A percentile compares a stretch with the other conserved stretches of the same genome.
These are phyloP conservation scores for Citrullus amarus DNA, from an alignment of 306 rosid species.

Conservation along the genomic window DNA sequence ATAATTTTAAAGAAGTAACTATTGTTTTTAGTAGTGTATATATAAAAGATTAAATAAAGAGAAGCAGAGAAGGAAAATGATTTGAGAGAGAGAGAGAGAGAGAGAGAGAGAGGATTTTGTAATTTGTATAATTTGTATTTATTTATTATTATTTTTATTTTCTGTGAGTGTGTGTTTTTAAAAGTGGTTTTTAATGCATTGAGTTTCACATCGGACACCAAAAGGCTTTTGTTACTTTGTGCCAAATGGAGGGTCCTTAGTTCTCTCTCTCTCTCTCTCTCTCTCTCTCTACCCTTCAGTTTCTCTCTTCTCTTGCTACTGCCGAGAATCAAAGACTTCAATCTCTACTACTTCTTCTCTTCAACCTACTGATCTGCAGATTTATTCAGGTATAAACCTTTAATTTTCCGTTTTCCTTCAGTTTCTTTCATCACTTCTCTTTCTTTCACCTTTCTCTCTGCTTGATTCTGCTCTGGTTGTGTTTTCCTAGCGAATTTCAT, in stretches of 20 bases:
- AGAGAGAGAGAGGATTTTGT: background rate
- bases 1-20: too few species aligned
- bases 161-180: constrained; percentile 4
- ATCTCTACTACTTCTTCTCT: constrained; percentile 11
- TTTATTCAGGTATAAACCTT: constrained; percentile 35
- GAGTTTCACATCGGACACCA: constrained; percentile 49
- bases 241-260: constrained; percentile 66
- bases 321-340: background rate
- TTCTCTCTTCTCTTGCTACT: constrained; percentile 1
- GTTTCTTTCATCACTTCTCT: constrained; percentile 4
- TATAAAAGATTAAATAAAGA: too few species aligned
- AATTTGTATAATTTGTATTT: background rate
- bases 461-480: background rate
- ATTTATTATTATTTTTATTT: too few species aligned
- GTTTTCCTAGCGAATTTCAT: background rate
- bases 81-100: background rate
- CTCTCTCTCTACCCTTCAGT: constrained; percentile 9
- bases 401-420: background rate
- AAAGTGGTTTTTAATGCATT: constrained; percentile 40
- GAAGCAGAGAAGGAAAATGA: background rate
- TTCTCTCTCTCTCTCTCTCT: background rate
- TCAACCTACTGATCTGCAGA: constrained; percentile 24
- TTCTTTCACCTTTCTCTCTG: background rate
- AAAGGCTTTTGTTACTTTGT: constrained; percentile 44
- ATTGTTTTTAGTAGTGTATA: too few species aligned